A percentile compares a stretch with the other conserved stretches of the same genome.
phyloP scores from a whole-genome alignment of 495 filamentous ascomycete species.

The Rostrohypoxylon terebratum region DNA sequence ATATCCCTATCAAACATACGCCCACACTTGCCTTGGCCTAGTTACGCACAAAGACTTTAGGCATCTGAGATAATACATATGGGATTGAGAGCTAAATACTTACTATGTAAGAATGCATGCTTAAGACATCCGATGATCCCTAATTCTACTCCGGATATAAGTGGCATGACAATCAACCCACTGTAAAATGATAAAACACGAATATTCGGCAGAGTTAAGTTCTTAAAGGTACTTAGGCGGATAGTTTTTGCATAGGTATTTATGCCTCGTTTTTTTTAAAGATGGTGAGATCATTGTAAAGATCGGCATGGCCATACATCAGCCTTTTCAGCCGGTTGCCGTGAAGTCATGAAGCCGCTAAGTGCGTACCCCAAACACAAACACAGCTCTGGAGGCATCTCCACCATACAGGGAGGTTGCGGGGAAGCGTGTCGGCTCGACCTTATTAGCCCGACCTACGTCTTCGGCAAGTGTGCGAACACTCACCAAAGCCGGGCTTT shows the following conservation, averaged over 20 bases:
- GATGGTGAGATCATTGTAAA: constrained; percentile 25
- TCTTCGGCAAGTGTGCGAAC: constrained; percentile 39
- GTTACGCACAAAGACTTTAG: no score
- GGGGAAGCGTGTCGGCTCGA: constrained; percentile 42
- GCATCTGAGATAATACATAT: no score
- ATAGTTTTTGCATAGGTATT: background rate
- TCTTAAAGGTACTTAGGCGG: background rate
- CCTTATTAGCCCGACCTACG: constrained; percentile 33
- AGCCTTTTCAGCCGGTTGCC: constrained; percentile 29
- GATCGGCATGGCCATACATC: background rate
- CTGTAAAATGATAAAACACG: background rate
- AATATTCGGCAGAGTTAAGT: background rate
- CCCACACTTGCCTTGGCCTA: no score
- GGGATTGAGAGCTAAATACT: background rate
- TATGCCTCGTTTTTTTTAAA: no score
- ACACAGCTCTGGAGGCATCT: constrained; percentile 12
- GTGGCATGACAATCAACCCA: constrained; percentile 7
- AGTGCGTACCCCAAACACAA: constrained; percentile 7
- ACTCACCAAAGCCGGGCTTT: constrained; percentile 26
- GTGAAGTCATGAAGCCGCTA: background rate
- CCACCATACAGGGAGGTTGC: constrained; percentile 34
- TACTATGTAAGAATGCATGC: background rate
- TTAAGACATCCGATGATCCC: background rate
- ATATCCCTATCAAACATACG: no score
- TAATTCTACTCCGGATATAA: background rate